These are phyloP conservation scores for Phytophthora palmivora DNA, from an alignment of 352 stramenopile genomes.

Conservation along the genomic window DNA sequence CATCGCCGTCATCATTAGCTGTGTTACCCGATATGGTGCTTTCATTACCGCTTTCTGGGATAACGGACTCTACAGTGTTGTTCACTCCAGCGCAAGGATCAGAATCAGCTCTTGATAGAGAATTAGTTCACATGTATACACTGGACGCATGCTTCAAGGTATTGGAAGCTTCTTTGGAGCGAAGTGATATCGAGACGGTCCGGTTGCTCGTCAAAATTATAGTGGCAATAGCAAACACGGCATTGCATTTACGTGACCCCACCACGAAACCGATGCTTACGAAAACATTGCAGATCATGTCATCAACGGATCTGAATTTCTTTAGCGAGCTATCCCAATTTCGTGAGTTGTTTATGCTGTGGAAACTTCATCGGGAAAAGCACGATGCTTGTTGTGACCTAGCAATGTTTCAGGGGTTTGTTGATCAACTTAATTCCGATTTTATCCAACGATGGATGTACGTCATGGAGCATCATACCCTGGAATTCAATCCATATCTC, in stretches of 20 bases:
- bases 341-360: conserved; percentile 67
- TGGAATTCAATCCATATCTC: conserved; percentile 79
- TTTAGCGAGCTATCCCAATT: conserved; percentile 64
- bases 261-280: conserved; percentile 40
- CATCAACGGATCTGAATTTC: conserved; percentile 74
- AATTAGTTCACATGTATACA: conserved; percentile 49
- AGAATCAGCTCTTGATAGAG: conserved; percentile 34
- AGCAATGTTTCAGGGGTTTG: conserved; percentile 29
- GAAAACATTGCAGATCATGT: conserved; percentile 83
- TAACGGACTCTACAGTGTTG: conserved; percentile 42
- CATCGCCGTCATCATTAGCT: conserved; percentile 23
- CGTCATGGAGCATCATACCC: conserved; percentile 42
- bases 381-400: conserved; percentile 54
- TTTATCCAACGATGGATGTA: conserved; percentile 60
- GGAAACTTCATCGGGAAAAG: conserved; percentile 62
- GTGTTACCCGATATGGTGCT: conserved; percentile 29
- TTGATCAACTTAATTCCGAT: conserved; percentile 37
- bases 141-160: conserved; percentile 63
- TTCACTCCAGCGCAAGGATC: conserved; percentile 23
- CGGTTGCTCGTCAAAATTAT: conserved; percentile 58
- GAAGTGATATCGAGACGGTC: conserved; percentile 36
- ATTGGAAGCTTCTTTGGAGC: conserved; percentile 37
- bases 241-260: conserved; percentile 44
- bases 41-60: conserved; percentile 17
- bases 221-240: conserved; percentile 52